These are phyloP conservation scores for Saccharomyces cerevisiae DNA, from an alignment of 805 yeast species.

Conservation along the genomic window DNA sequence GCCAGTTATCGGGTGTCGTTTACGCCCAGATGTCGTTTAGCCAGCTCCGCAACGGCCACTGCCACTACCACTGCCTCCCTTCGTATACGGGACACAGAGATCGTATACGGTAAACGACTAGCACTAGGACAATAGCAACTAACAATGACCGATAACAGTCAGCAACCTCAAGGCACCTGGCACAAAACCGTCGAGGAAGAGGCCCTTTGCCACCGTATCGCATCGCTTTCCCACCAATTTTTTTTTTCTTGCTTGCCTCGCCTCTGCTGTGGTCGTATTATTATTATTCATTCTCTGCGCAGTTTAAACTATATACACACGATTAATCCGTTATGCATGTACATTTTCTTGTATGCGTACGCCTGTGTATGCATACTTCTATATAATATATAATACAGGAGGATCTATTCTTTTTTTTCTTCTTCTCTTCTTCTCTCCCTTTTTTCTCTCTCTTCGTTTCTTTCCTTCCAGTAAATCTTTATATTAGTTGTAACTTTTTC, in stretches of 20 bases:
- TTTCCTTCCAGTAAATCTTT: neutral
- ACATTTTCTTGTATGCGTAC: neutral
- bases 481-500: neutral
- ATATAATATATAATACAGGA: neutral
- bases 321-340: neutral
- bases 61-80: neutral
- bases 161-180: neutral
- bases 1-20: neutral
- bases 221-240: neutral
- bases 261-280: constrained; percentile 1
- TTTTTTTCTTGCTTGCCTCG: neutral
- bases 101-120: neutral
- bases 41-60: neutral
- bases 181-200: neutral
- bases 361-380: neutral
- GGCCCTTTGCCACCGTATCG: neutral
- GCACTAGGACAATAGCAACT: neutral
- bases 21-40: neutral
- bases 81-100: neutral
- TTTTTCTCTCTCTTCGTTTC: neutral
- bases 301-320: constrained; percentile 1
- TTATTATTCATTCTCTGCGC: constrained; percentile 1
- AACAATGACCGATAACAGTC: neutral
- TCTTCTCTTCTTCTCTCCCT: neutral
- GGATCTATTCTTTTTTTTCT: neutral